Percentiles rank a stretch among this genome's conserved stretches.
phyloP scores from a whole-genome alignment of 257 asterid genomes.

The Solanum rostratum region DNA sequence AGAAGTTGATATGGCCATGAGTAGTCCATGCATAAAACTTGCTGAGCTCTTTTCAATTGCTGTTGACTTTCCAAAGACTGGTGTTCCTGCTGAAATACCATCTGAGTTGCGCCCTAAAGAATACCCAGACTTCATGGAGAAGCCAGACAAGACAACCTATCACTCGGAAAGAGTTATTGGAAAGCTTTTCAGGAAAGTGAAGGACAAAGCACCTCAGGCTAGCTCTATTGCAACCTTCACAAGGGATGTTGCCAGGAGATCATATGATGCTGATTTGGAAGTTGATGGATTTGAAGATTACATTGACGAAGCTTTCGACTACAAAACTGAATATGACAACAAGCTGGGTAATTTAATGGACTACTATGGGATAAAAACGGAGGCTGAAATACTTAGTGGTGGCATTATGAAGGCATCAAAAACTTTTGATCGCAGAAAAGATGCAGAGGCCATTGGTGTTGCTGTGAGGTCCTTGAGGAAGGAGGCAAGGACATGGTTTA shows the following conservation, averaged over 20 bases:
- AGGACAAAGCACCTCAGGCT: constrained; percentile 33
- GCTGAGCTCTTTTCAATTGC: constrained; percentile 64
- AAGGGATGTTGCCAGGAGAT: constrained; percentile 36
- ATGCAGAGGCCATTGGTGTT: constrained; percentile 55
- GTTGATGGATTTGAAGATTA: constrained; percentile 54
- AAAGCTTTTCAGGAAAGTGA: constrained; percentile 65
- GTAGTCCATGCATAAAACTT: constrained; percentile 43
- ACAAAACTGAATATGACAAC: constrained; percentile 59
- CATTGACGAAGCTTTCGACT: constrained; percentile 46
- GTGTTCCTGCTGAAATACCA: constrained; percentile 80
- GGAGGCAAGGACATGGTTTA: constrained; percentile 65
- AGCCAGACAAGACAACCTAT: constrained; percentile 51
- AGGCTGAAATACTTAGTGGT: constrained; percentile 80
- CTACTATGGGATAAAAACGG: constrained; percentile 68
- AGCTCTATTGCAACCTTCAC: constrained; percentile 33
- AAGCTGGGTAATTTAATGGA: constrained; percentile 85
- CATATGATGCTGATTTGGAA: constrained; percentile 57
- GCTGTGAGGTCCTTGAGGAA: constrained; percentile 67
- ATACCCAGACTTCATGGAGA: constrained; percentile 93
- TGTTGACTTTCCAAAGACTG: constrained; percentile 87
- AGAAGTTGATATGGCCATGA: constrained; percentile 38
- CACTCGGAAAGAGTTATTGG: constrained; percentile 51
- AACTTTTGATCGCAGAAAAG: constrained; percentile 66
- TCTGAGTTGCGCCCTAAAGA: constrained; percentile 53
- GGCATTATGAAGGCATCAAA: constrained; percentile 55